Conservation (phyloP, 495 filamentous ascomycete species). For the Podospora conica region DNA sequence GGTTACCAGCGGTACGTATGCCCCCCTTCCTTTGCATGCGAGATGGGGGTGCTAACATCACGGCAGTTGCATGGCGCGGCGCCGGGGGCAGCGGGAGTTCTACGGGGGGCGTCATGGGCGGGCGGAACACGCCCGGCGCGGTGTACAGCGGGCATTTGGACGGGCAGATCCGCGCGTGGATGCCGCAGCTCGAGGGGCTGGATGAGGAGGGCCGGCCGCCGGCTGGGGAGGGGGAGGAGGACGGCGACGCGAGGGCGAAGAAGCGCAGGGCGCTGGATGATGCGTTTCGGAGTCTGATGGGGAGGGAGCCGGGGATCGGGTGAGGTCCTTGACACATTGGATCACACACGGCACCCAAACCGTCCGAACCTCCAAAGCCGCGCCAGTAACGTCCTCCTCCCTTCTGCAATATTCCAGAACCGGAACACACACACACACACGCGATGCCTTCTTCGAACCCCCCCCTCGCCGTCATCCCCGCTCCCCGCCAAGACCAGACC, state of each 20-base stretch:
- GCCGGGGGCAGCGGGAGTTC: constrained; percentile 37
- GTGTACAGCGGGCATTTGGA: constrained; percentile 54
- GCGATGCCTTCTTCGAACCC: too few species aligned
- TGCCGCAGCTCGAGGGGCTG: constrained; percentile 43
- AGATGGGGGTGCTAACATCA: not conserved
- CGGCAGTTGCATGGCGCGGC: constrained; percentile 60
- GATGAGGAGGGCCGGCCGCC: constrained; percentile 42
- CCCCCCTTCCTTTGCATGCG: not conserved
- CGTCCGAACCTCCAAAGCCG: too few species aligned
- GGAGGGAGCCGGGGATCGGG: too few species aligned
- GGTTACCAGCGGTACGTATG: constrained; percentile 49
- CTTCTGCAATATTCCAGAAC: not conserved
- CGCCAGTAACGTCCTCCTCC: not conserved
- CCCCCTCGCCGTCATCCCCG: too few species aligned
- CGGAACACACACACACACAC: too few species aligned
- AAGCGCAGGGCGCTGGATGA: constrained; percentile 59
- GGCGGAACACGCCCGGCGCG: constrained; percentile 41
- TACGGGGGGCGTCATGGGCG: constrained; percentile 38
- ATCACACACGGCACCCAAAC: constrained; percentile 18
- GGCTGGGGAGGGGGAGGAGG: constrained; percentile 32
- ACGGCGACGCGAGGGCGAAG: constrained; percentile 35
- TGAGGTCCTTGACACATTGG: constrained; percentile 40
- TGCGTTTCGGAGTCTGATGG: constrained; percentile 48
- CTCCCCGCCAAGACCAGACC: not conserved
- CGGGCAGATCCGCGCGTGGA: constrained; percentile 54